Conservation (phyloP, 75 land plant genomes). For the Picea sitchensis region DNA sequence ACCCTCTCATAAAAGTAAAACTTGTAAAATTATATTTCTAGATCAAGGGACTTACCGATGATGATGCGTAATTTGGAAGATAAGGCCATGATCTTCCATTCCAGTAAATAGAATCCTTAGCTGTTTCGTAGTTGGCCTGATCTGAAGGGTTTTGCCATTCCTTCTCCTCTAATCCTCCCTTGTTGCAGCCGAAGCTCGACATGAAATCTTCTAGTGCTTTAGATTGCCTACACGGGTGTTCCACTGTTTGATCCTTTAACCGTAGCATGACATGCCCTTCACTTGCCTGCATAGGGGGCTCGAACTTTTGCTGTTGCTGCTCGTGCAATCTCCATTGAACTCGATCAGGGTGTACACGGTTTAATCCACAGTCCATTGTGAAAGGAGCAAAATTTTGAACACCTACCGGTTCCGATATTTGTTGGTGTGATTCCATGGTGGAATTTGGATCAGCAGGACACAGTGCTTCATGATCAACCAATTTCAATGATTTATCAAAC, state of each 20-base stretch:
- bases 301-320: slow-evolving; percentile 1
- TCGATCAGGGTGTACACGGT: background rate
- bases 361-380: background rate
- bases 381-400: slow-evolving; percentile 3
- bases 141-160: background rate
- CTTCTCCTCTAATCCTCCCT: background rate
- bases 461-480: background rate
- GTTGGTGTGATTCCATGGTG: background rate
- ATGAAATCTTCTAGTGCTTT: background rate
- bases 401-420: background rate
- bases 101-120: background rate
- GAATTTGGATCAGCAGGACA: background rate
- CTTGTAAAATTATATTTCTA: background rate
- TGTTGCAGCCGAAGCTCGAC: background rate
- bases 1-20: too few species aligned
- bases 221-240: background rate
- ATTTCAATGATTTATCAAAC: slow-evolving; percentile 5
- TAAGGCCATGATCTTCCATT: background rate
- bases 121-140: background rate
- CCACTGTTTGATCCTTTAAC: slow-evolving; percentile 5
- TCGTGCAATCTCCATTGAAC: slow-evolving; percentile 5
- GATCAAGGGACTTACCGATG: slow-evolving; percentile 9
- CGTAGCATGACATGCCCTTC: background rate
- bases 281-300: background rate
- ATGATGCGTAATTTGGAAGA: background rate